phyloP scores from a whole-genome alignment of 345 rosid species.

The Melaleuca quinquenervia region DNA sequence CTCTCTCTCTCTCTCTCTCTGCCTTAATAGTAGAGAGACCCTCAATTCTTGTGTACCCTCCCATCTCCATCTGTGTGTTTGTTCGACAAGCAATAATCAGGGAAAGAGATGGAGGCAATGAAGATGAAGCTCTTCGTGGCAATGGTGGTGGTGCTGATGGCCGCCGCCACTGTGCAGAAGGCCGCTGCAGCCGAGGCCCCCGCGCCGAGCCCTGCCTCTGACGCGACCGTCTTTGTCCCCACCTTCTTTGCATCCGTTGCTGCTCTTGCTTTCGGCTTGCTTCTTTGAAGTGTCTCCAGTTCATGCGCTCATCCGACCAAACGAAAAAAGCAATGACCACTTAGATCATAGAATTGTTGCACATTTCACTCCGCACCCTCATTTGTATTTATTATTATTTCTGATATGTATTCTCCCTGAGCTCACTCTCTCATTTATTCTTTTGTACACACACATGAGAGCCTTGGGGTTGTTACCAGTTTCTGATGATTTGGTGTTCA shows the following conservation, averaged over 20 bases:
- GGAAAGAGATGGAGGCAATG: conserved; percentile 6
- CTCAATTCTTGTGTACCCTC: neutral
- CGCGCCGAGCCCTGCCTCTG: conserved; percentile 12
- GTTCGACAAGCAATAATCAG: neutral
- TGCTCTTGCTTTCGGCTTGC: conserved; percentile 6
- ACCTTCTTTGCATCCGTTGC: neutral
- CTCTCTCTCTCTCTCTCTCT: neutral
- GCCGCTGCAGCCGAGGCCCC: conserved; percentile 13
- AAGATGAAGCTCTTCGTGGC: conserved; percentile 7
- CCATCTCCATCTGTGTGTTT: neutral
- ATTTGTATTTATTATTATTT: neutral
- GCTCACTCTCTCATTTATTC: neutral
- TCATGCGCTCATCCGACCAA: neutral
- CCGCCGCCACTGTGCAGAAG: conserved; percentile 1
- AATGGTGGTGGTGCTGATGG: conserved; percentile 3
- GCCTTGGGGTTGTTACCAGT: neutral
- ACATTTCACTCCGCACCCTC: neutral
- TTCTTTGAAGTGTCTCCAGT: neutral
- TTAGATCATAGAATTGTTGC: neutral
- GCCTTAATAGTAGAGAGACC: too few relatives aligned
- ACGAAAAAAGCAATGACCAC: neutral
- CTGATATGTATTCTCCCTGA: neutral
- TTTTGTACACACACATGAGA: neutral
- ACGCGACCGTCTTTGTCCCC: conserved; percentile 1
- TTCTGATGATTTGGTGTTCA: neutral